Evolutionary conservation across 805 yeast species (phyloP), one percentile per base, ranked within the genome.

Genomic region (Grigorovia yakushimaensis): DNA sequence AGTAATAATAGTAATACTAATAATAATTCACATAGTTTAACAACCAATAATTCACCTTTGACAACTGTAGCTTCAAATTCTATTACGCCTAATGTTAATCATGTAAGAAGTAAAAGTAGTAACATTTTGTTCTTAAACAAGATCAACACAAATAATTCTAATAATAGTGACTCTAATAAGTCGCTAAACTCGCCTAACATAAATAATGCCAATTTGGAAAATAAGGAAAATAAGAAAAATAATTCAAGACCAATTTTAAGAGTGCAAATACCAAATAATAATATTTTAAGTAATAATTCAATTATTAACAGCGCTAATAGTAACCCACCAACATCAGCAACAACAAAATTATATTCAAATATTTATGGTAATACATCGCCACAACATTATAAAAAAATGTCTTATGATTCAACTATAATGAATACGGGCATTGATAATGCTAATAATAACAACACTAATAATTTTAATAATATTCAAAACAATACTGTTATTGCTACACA

Each of bases 261-360:
- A 47, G 81, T 82, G 10, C 79, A 79, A 54, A 82, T 82, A n/a
- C 88, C 88, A 1, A 68, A 67, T 5, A 78, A 72, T 56, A 56
- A 59, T 38, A 52, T 54, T 7, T 67, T 46, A 6, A 44, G 51
- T 41, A 54, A 49, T 43, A 37, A 49, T 9, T 67, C 68, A 47
- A 56, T 62, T 22, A 56, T 33, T 15, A 33, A 33, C 15, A 33
- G 37, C 17, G 17, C 37, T 9, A 33, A 33, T 33, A 33, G 37
- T 15, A 51, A 43, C 58, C 60, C 38, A 52, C 62, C 51, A 49
- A 65, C 47, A 70, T 71, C 59, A 61, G 75, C 56, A 71, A 75
- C 45, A 17, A 15, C 37, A 33, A 33, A 33, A 9, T 15, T 33
- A 15, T 33, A 38, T 55, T 37, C 43, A 37, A 48, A 42, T 37